Evolutionary conservation across 352 stramenopile species (phyloP), one percentile per base, ranked within the genome.

Genomic region (Phytopythium aichiense): DNA sequence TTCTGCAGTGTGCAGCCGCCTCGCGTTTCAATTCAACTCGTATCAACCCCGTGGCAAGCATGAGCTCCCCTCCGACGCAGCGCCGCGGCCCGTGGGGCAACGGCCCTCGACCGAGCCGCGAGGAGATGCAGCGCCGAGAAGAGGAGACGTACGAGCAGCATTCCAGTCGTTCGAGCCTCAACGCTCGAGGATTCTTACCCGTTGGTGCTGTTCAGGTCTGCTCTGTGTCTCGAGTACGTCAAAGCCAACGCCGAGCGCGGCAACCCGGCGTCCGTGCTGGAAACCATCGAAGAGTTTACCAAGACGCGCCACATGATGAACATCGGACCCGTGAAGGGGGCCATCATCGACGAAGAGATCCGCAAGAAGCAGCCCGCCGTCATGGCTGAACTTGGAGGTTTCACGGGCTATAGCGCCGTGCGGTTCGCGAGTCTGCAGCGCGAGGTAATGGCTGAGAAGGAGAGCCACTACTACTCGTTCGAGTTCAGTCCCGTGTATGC

Each of bases 381-480:
- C 53, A 84, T 81, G 72, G 71, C 60, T 16, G 75, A 84, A 40
- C 60, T 84, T 16, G 72, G 75, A 23, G 67, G 52, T 5, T 84
- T 73, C 61, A 66, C 60, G 7, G 75, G 72, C 30, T 84, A 84
- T 66, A 84, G 72, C 51, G 63, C 70, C 16, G 75, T 84, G 60
- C 69, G 72, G 20, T 84, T 84, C 22, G 75, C 70, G 9, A 73
- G 56, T 30, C 9, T 72, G 49, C 74, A 78, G 48, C 72, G 70
- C 28, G 70, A 81, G 13, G 64, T 71, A n/a, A 61, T 55, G 16
- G 68, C 62, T n/a, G 43, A 45, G 4, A 62, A 48, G 3, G 37
- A 69, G 42, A 71, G 65, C 56, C 75, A 79, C 38, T 84, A 76
- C 63, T 79, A 70, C 57, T 74, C 72, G 53, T 84, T 81, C 40